Evolutionary conservation across 495 filamentous ascomycete species (phyloP).

Genomic region (Lindgomyces ingoldianus): DNA sequence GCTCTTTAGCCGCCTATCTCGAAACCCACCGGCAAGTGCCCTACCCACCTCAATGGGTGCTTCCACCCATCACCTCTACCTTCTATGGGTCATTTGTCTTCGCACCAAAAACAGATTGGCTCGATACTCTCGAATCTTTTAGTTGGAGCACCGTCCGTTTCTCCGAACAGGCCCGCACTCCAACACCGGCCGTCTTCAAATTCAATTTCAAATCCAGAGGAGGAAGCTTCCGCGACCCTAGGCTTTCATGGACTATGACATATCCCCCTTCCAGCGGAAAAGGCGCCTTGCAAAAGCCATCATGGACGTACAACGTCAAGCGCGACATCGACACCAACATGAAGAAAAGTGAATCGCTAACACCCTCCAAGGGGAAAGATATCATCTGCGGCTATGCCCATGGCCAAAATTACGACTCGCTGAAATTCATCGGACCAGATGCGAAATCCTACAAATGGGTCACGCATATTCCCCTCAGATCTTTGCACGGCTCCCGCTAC

Average conservation of each 20-base stretch:
- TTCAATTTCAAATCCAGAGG: conserved; percentile 15
- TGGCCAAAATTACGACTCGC: conserved; percentile 18
- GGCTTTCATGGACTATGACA: conserved; percentile 26
- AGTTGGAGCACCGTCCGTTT: conserved; percentile 13
- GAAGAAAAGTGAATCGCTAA: conserved; percentile 13
- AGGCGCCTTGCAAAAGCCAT: neutral
- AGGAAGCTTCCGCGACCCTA: conserved; percentile 15
- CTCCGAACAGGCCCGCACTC: neutral
- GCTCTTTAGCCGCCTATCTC: conserved; percentile 12
- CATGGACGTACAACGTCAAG: conserved; percentile 25
- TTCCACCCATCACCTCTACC: conserved; percentile 14
- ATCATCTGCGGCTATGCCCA: conserved; percentile 12
- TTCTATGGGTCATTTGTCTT: conserved; percentile 14
- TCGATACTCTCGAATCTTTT: conserved; percentile 3
- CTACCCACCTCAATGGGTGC: conserved; percentile 25
- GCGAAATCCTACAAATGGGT: conserved; percentile 23
- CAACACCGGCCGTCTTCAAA: conserved; percentile 9
- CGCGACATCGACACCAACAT: conserved; percentile 1
- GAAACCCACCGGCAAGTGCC: conserved; percentile 28
- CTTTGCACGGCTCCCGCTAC: conserved; percentile 14
- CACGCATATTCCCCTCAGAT: conserved; percentile 3
- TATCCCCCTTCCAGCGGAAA: neutral
- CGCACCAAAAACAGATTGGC: conserved; percentile 15
- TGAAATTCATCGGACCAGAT: conserved; percentile 24
- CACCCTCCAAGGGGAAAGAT: conserved; percentile 9